A percentile compares a stretch with the other conserved stretches of the same genome.
Evolutionary conservation across 768 basidiomycete genomes (phyloP).

Genomic region (Rhodotorula paludigena): DNA sequence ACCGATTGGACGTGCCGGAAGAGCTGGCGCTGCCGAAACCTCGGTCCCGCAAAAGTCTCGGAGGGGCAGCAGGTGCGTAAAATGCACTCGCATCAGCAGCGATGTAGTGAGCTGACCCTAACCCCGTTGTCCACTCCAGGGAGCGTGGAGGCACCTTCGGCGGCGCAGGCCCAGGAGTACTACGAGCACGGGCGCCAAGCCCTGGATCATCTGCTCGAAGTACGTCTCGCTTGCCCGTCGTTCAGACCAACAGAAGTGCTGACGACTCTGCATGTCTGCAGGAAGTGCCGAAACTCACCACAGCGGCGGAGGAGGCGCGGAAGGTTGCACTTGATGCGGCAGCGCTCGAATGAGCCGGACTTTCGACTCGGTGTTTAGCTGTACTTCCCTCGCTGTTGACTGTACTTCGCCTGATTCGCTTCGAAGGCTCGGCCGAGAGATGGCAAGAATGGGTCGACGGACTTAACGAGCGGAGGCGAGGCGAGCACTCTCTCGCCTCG

Average conservation of each 20-base stretch:
- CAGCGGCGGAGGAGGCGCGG: conserved; percentile 8
- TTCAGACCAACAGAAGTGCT: background rate
- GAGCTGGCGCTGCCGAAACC: background rate
- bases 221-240: background rate
- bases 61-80: conserved; percentile 3
- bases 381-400: background rate
- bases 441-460: background rate
- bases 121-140: too few species aligned
- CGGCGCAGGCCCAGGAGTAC: conserved; percentile 10
- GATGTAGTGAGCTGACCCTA: fast-evolving
- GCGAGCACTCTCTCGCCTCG: too few species aligned
- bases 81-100: too few species aligned
- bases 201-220: conserved; percentile 7
- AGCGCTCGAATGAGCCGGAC: background rate
- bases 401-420: background rate
- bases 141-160: conserved; percentile 1
- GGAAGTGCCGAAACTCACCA: conserved; percentile 9
- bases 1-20: background rate
- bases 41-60: conserved; percentile 7
- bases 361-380: background rate
- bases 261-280: background rate
- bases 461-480: background rate
- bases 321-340: conserved; percentile 13
- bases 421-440: too few species aligned
- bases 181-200: background rate